phyloP scores from a whole-genome alignment of 1,284 basidiomycete species.

The Fomitopsis betulina region DNA sequence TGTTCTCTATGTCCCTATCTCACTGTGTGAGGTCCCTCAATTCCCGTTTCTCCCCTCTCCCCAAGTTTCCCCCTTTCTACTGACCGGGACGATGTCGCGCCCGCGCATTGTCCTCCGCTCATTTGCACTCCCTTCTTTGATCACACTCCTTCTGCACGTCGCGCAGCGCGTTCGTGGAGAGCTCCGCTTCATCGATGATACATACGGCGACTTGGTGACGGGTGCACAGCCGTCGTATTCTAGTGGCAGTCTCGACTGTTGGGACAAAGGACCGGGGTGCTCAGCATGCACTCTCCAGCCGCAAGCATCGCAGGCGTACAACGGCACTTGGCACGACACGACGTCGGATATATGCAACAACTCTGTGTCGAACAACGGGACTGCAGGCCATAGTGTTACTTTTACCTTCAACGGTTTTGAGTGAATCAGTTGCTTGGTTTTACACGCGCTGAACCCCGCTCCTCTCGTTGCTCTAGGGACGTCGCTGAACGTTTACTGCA shows the following conservation, averaged over 20 bases:
- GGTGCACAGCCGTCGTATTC: neutral
- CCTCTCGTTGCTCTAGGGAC: neutral
- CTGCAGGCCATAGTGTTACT: neutral
- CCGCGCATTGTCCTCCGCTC: neutral
- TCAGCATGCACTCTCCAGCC: neutral
- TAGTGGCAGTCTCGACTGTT: neutral
- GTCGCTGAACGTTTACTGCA: neutral
- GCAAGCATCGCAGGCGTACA: neutral
- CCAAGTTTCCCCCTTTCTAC: neutral
- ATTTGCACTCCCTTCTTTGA: neutral
- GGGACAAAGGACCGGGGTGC: neutral
- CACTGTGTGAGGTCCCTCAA: no score
- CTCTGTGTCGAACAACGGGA: neutral
- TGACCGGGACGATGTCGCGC: neutral
- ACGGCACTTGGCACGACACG: neutral
- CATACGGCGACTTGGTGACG: neutral
- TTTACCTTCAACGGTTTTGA: neutral
- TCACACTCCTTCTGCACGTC: neutral
- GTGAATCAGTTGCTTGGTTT: no score
- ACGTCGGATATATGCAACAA: neutral
- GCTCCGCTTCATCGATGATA: neutral
- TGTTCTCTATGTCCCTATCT: no score
- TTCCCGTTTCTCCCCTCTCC: neutral
- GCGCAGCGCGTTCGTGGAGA: neutral
- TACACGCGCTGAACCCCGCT: neutral